A percentile compares a stretch with the other conserved stretches of the same genome.
Evolutionary conservation across 352 stramenopile species (phyloP).

Genomic region (Phytophthora constricta): DNA sequence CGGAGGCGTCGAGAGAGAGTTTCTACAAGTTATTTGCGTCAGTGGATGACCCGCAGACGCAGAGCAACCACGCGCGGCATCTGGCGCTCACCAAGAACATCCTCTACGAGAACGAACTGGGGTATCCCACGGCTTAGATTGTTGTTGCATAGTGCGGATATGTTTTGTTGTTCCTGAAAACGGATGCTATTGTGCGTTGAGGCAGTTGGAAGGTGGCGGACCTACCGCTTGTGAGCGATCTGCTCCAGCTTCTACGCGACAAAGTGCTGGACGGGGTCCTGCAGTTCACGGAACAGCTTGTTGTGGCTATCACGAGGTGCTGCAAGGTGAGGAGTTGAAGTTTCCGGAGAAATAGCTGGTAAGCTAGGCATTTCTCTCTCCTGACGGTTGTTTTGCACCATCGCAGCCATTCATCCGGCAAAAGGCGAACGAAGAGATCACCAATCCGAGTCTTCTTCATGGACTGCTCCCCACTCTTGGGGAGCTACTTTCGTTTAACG

Average conservation of each 20-base stretch:
- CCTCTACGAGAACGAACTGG: slow-evolving; percentile 73
- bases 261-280: slow-evolving; percentile 56
- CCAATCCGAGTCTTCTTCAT: slow-evolving; percentile 58
- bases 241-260: slow-evolving; percentile 60
- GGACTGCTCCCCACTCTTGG: slow-evolving; percentile 57
- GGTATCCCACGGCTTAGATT: slow-evolving; percentile 33
- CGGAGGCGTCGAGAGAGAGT: slow-evolving; percentile 25
- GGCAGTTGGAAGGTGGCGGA: slow-evolving; percentile 75
- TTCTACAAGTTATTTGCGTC: slow-evolving; percentile 79
- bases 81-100: slow-evolving; percentile 80
- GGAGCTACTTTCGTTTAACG: slow-evolving; percentile 62
- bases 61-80: slow-evolving; percentile 68
- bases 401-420: slow-evolving; percentile 70
- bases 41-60: slow-evolving; percentile 65
- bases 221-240: slow-evolving; percentile 63
- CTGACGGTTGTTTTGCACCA: slow-evolving; percentile 8
- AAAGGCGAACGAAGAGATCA: slow-evolving; percentile 84
- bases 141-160: background rate
- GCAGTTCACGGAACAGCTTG: slow-evolving; percentile 52
- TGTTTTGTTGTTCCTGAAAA: background rate
- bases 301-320: slow-evolving; percentile 49
- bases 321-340: slow-evolving; percentile 50
- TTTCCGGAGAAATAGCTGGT: too few relatives aligned
- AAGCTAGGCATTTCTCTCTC: background rate
- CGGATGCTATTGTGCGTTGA: background rate